A percentile compares a stretch with the other conserved stretches of the same genome.
These are phyloP conservation scores for Tetrapisispora phaffii DNA, from an alignment of 805 yeast genomes.

Conservation along the genomic window DNA sequence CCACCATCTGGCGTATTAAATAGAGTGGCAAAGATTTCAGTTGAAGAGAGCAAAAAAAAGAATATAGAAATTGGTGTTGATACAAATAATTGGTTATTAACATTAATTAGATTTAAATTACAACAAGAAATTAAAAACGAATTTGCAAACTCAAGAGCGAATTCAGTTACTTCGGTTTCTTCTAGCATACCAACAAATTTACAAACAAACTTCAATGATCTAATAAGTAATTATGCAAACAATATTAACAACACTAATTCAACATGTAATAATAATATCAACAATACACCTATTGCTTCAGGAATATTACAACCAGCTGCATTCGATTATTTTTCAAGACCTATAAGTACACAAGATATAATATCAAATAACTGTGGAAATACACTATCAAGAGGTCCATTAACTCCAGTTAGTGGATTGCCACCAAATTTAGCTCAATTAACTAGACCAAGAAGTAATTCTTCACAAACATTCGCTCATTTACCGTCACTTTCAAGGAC, in stretches of 20 bases:
- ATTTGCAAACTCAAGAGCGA: conserved; percentile 19
- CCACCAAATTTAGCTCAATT: conserved; percentile 5
- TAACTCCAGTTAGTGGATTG: background rate
- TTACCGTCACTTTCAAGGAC: conserved; percentile 13
- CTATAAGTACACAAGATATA: conserved; percentile 6
- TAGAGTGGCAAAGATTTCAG: conserved; percentile 47
- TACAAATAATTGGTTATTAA: conserved; percentile 30
- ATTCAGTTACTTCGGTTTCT: conserved; percentile 16
- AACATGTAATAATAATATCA: background rate
- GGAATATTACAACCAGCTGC: conserved; percentile 7
- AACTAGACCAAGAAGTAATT: conserved; percentile 19
- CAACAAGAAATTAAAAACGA: conserved; percentile 27
- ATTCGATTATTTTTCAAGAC: conserved; percentile 5
- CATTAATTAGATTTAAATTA: conserved; percentile 32
- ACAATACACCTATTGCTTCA: background rate
- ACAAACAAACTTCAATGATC: conserved; percentile 4
- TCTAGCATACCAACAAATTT: conserved; percentile 15
- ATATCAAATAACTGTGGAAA: background rate
- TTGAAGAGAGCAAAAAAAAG: conserved; percentile 29
- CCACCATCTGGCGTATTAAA: conserved; percentile 64
- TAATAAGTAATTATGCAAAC: background rate
- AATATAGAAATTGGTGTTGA: conserved; percentile 33
- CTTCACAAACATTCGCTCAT: conserved; percentile 12
- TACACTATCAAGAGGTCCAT: background rate
- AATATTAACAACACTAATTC: background rate